These are phyloP conservation scores for Psilocybe tampanensis DNA, from an alignment of 768 basidiomycete species.

Conservation along the genomic window DNA sequence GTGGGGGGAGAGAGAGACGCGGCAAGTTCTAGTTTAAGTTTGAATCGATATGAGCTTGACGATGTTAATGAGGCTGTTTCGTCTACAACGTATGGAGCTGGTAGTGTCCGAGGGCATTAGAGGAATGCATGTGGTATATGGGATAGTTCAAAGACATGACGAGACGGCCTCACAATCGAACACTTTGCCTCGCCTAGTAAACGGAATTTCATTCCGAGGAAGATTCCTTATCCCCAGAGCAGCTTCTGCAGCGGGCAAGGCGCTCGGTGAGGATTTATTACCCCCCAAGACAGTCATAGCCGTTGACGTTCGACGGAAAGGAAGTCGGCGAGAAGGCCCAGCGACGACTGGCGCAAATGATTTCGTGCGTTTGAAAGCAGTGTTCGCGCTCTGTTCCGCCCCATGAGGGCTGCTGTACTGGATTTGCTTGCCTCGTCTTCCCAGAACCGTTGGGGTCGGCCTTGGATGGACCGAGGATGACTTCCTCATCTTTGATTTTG, in stretches of 20 bases:
- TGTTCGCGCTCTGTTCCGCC: slow-evolving; percentile 46
- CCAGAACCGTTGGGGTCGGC: slow-evolving; percentile 15
- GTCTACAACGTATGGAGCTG: too few relatives aligned
- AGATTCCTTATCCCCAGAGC: slow-evolving; percentile 36
- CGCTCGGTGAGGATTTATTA: slow-evolving; percentile 15
- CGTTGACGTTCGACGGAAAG: slow-evolving; percentile 48
- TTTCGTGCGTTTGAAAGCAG: slow-evolving; percentile 61
- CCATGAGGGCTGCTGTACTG: slow-evolving; percentile 13
- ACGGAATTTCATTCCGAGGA: slow-evolving; percentile 57
- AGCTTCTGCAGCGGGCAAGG: slow-evolving; percentile 2
- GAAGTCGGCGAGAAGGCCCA: slow-evolving; percentile 30
- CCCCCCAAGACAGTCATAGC: slow-evolving; percentile 19
- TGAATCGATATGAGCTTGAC: too few relatives aligned
- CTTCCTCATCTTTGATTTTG: slow-evolving; percentile 57
- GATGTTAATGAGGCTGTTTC: too few relatives aligned
- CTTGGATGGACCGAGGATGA: slow-evolving; percentile 66
- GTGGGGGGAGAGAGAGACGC: too few relatives aligned
- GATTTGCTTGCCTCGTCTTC: slow-evolving; percentile 8
- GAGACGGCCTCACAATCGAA: slow-evolving; percentile 54
- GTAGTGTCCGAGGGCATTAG: too few relatives aligned
- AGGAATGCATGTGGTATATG: too few relatives aligned
- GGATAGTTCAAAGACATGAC: too few relatives aligned
- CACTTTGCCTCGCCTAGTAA: slow-evolving; percentile 70
- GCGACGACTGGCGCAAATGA: slow-evolving; percentile 58
- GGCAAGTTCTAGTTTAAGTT: too few relatives aligned